phyloP scores from a whole-genome alignment of 768 basidiomycete species.

The Suillus discolor region DNA sequence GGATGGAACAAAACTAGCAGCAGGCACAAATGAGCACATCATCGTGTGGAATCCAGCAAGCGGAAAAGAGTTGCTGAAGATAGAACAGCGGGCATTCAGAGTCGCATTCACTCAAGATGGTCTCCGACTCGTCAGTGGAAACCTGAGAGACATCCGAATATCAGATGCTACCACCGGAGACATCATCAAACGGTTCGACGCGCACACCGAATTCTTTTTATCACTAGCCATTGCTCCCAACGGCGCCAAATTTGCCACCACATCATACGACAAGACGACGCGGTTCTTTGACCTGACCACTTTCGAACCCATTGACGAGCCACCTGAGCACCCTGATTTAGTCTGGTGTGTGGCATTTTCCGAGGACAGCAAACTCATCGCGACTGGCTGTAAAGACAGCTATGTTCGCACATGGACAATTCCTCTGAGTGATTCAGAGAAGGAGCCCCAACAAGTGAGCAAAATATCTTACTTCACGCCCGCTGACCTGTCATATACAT shows the following conservation, averaged over 20 bases:
- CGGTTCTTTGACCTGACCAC: not conserved
- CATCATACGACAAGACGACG: not conserved
- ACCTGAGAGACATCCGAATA: accelerated
- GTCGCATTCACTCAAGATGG: not conserved
- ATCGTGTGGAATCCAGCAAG: not conserved
- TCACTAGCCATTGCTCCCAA: not conserved
- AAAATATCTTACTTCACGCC: not conserved
- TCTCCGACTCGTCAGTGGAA: not conserved
- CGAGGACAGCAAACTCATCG: not conserved
- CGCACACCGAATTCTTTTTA: not conserved
- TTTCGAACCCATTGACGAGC: not conserved
- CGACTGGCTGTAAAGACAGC: accelerated
- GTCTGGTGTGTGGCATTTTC: not conserved
- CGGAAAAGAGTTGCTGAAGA: not conserved
- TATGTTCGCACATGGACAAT: not conserved
- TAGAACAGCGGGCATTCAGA: not conserved
- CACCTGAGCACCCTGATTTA: not conserved
- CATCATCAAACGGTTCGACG: not conserved
- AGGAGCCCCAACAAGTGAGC: not conserved
- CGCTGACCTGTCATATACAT: not conserved
- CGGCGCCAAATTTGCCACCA: not conserved
- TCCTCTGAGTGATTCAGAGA: not conserved
- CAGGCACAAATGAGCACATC: not conserved
- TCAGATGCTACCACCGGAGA: not conserved
- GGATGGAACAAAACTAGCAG: not conserved